These are phyloP conservation scores for Boletus rufocinnamomeus DNA, from an alignment of 768 basidiomycete genomes.

Conservation along the genomic window DNA sequence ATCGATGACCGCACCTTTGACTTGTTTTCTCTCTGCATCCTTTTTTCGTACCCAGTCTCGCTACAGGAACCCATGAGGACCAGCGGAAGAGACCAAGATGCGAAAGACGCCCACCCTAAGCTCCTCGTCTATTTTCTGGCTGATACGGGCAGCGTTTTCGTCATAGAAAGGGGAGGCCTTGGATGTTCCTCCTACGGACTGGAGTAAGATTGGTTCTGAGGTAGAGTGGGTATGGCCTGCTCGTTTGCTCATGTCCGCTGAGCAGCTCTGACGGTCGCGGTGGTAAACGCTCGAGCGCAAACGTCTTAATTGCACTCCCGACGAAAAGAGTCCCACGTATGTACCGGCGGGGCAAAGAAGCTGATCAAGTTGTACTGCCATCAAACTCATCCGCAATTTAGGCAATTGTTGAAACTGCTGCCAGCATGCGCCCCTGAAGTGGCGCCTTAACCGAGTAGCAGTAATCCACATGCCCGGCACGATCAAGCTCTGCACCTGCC, in stretches of 20 bases:
- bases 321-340: conserved; percentile 38
- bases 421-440: conserved; percentile 17
- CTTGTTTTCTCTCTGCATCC: conserved; percentile 47
- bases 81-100: not conserved
- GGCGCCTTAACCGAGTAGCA: conserved; percentile 14
- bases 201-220: conserved; percentile 35
- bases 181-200: conserved; percentile 33
- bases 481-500: not conserved
- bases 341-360: conserved; percentile 39
- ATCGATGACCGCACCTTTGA: conserved; percentile 48
- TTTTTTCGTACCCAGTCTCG: conserved; percentile 50
- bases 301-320: conserved; percentile 36
- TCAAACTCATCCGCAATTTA: conserved; percentile 29
- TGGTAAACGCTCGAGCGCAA: conserved; percentile 20
- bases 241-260: conserved; percentile 31
- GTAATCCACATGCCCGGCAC: not conserved
- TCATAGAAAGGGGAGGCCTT: conserved; percentile 41
- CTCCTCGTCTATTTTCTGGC: conserved; percentile 58
- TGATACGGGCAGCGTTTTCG: conserved; percentile 47
- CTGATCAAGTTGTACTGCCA: conserved; percentile 34
- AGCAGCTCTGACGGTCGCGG: conserved; percentile 13
- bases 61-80: conserved; percentile 33
- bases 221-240: conserved; percentile 31
- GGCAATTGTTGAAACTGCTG: conserved; percentile 22
- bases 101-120: conserved; percentile 43